Evolutionary conservation across 805 yeast genomes (phyloP).

Genomic region (Tetrapisispora taiwanensis): DNA sequence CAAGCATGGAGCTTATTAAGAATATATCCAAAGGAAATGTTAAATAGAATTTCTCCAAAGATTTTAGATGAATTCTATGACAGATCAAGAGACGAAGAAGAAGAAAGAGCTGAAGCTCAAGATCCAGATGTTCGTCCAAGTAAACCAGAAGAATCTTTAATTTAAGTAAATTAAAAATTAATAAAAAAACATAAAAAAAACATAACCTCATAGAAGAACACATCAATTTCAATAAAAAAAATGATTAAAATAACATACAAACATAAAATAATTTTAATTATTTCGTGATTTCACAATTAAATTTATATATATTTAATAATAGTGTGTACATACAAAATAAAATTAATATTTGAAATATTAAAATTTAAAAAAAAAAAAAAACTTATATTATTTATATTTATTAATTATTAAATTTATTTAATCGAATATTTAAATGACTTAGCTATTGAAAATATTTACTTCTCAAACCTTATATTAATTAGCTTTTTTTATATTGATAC

Average conservation of each 20-base stretch:
- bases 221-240: not conserved
- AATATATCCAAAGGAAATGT: slow-evolving; percentile 97
- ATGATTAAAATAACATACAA: not conserved
- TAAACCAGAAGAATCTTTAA: slow-evolving; percentile 17
- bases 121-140: slow-evolving; percentile 10
- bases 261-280: not conserved
- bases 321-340: not conserved
- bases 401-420: not conserved
- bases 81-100: slow-evolving; percentile 63
- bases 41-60: slow-evolving; percentile 97
- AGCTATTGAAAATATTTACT: too few relatives aligned
- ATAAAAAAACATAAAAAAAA: not conserved
- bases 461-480: too few relatives aligned
- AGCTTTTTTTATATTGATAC: too few relatives aligned
- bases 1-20: slow-evolving; percentile 97
- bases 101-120: slow-evolving; percentile 37
- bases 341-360: too few relatives aligned
- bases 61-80: slow-evolving; percentile 92
- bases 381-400: not conserved
- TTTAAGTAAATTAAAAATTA: slow-evolving; percentile 5
- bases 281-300: not conserved
- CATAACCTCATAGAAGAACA: not conserved
- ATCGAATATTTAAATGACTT: too few relatives aligned
- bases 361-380: too few relatives aligned
- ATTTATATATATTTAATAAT: not conserved